A percentile compares a stretch with the other conserved stretches of the same genome.
Conservation (phyloP, 1,284 basidiomycete genomes). For the Austroboletus niveus region DNA sequence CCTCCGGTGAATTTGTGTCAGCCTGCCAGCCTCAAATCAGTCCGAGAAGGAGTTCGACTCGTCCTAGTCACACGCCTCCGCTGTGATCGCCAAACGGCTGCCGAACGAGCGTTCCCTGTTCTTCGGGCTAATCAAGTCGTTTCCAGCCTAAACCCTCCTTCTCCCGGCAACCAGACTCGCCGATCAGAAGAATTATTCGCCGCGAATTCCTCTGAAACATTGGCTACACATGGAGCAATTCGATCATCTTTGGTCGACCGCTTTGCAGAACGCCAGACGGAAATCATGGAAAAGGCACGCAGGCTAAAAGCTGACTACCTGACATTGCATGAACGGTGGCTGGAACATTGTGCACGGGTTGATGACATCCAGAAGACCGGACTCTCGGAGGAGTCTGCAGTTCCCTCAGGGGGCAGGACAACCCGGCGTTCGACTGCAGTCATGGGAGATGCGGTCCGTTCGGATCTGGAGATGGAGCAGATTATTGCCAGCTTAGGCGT, state of each 20-base stretch:
- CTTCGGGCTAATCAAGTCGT: slow-evolving; percentile 56
- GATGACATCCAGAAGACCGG: slow-evolving; percentile 43
- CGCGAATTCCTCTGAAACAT: slow-evolving; percentile 35
- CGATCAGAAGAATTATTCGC: slow-evolving; percentile 48
- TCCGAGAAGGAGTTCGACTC: slow-evolving; percentile 57
- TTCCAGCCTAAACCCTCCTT: slow-evolving; percentile 26
- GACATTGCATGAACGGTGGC: slow-evolving; percentile 67
- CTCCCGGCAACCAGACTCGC: slow-evolving; percentile 27
- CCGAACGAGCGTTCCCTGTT: slow-evolving; percentile 60
- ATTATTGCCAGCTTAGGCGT: slow-evolving; percentile 92
- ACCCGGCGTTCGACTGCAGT: slow-evolving; percentile 71
- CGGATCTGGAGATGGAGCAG: slow-evolving; percentile 96
- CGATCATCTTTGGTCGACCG: slow-evolving; percentile 50
- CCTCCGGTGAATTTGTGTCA: slow-evolving; percentile 12
- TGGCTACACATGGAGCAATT: slow-evolving; percentile 39
- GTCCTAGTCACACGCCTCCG: slow-evolving; percentile 59
- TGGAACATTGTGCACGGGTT: slow-evolving; percentile 64
- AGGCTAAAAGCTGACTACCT: slow-evolving; percentile 67
- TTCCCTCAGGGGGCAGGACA: slow-evolving; percentile 54
- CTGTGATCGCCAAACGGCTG: slow-evolving; percentile 56
- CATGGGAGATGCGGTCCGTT: slow-evolving; percentile 88
- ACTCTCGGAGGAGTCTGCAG: slow-evolving; percentile 37
- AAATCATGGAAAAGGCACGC: slow-evolving; percentile 53
- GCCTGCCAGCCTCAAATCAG: slow-evolving; percentile 40
- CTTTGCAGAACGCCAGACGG: slow-evolving; percentile 52